Conservation (phyloP, 352 stramenopile species). For the Blastocystis sp. region DNA sequence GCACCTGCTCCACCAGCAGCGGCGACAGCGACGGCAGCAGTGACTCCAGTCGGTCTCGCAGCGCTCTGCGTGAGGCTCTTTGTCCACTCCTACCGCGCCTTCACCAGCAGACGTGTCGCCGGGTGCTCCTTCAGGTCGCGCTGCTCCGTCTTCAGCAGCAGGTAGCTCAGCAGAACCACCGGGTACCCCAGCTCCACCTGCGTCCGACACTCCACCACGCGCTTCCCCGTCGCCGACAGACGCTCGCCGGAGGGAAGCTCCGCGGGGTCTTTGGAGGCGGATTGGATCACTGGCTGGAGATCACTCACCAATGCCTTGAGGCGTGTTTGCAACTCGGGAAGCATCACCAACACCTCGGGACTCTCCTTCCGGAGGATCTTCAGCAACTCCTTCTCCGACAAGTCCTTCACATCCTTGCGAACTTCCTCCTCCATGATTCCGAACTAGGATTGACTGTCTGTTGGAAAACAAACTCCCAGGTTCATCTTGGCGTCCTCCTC, state of each 20-base stretch:
- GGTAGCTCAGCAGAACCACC: slow-evolving; percentile 8
- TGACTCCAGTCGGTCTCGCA: neutral
- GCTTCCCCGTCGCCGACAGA: neutral
- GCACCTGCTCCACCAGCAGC: neutral
- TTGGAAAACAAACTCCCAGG: neutral
- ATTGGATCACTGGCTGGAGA: neutral
- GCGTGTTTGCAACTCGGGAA: neutral
- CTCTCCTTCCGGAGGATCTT: slow-evolving; percentile 46
- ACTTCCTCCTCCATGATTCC: slow-evolving; percentile 29
- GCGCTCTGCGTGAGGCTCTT: neutral
- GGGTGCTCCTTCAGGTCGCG: neutral
- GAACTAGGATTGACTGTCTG: neutral
- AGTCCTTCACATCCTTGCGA: neutral
- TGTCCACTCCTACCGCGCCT: neutral
- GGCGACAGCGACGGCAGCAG: neutral
- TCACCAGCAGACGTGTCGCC: neutral
- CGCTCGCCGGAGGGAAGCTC: neutral
- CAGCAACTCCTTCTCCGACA: slow-evolving; percentile 8
- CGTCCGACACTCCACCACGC: neutral
- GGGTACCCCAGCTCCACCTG: neutral
- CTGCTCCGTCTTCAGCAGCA: slow-evolving; percentile 6
- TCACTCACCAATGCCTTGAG: neutral
- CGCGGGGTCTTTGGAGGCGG: neutral
- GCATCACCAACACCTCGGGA: slow-evolving; percentile 38
- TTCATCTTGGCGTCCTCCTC: slow-evolving; percentile 44